phyloP scores from a whole-genome alignment of 108 stramenopile genomes.

The Fragilariopsis cylindrus region DNA sequence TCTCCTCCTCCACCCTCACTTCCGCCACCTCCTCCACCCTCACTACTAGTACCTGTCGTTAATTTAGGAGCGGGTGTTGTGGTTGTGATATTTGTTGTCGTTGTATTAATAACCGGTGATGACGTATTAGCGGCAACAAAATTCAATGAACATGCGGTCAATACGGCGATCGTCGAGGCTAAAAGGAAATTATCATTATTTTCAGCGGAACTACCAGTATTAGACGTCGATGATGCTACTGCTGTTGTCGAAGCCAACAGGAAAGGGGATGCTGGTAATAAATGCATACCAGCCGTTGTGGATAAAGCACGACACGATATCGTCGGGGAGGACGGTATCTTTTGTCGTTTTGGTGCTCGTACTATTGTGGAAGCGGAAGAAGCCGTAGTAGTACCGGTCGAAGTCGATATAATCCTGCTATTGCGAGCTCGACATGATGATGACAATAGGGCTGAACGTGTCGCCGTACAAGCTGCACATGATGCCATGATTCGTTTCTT shows the following conservation, averaged over 20 bases:
- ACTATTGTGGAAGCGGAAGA: not conserved
- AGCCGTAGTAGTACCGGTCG: not conserved
- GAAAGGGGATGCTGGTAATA: not conserved
- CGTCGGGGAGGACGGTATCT: constrained; percentile 6
- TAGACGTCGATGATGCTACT: not conserved
- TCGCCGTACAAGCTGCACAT: constrained; percentile 12
- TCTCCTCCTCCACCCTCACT: constrained; percentile 18
- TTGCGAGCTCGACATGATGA: constrained; percentile 26
- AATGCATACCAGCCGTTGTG: not conserved
- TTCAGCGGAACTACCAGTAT: not conserved
- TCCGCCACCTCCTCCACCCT: not conserved
- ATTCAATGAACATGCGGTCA: constrained; percentile 7
- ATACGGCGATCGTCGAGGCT: constrained; percentile 8
- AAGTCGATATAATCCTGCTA: constrained; percentile 19
- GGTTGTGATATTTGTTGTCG: constrained; percentile 10
- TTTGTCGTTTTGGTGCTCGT: constrained; percentile 6
- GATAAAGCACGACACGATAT: not conserved
- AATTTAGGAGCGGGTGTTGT: not conserved
- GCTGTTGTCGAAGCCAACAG: not conserved
- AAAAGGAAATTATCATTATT: not conserved
- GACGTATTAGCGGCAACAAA: constrained; percentile 8
- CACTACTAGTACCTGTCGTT: not conserved
- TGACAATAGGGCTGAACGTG: constrained; percentile 15
- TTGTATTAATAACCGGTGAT: not conserved
- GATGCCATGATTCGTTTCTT: constrained; percentile 14